Evolutionary conservation across 2,329 filamentous ascomycete species (phyloP).

Genomic region (Tolypocladium endophyticum): DNA sequence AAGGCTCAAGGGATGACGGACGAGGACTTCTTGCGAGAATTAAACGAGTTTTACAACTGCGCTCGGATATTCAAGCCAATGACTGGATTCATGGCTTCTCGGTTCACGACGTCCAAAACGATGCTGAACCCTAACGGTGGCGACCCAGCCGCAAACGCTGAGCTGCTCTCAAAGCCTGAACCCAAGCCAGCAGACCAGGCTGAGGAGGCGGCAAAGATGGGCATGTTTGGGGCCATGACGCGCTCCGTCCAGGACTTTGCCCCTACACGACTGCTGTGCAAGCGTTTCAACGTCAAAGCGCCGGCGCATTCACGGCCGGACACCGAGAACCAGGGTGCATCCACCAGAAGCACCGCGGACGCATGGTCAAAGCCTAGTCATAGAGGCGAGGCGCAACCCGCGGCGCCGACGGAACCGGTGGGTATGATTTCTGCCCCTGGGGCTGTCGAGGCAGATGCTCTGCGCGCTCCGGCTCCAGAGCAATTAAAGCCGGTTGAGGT

Average conservation of each 20-base stretch:
- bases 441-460: not conserved
- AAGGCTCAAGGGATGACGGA: slow-evolving; percentile 34
- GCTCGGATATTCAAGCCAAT: slow-evolving; percentile 78
- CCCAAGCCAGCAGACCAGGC: slow-evolving; percentile 52
- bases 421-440: not conserved
- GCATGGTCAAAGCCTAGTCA: not conserved
- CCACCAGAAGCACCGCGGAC: not conserved
- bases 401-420: not conserved
- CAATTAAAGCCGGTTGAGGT: slow-evolving; percentile 26
- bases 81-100: slow-evolving; percentile 82
- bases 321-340: slow-evolving; percentile 18
- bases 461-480: not conserved
- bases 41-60: slow-evolving; percentile 61
- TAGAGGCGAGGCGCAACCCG: not conserved
- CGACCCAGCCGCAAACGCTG: slow-evolving; percentile 7
- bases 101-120: slow-evolving; percentile 68
- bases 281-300: slow-evolving; percentile 80
- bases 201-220: slow-evolving; percentile 75
- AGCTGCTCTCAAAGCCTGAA: slow-evolving; percentile 19
- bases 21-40: slow-evolving; percentile 71
- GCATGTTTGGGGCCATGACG: slow-evolving; percentile 90
- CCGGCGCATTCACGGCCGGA: slow-evolving; percentile 57
- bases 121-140: slow-evolving; percentile 16
- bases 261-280: slow-evolving; percentile 80
- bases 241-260: slow-evolving; percentile 61